Evolutionary conservation across 2,329 filamentous ascomycete genomes (phyloP).

Genomic region (Pseudonectria foliicola): DNA sequence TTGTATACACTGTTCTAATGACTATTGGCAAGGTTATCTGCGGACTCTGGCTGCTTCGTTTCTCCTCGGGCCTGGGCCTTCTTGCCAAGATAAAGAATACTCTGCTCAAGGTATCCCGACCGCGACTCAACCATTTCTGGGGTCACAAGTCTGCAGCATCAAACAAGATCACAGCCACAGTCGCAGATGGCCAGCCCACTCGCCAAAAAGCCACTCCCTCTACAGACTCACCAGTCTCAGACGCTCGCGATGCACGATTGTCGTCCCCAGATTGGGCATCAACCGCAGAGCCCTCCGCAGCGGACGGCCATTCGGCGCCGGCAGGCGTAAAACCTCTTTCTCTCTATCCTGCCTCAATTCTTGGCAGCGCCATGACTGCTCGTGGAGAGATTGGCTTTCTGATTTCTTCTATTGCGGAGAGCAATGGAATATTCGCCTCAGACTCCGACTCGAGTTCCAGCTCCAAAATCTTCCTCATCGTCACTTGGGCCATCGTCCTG

Average conservation of each 20-base stretch:
- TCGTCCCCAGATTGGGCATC: neutral
- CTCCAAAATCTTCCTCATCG: conserved; percentile 43
- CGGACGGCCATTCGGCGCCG: conserved; percentile 5
- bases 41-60: conserved; percentile 48
- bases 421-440: conserved; percentile 34
- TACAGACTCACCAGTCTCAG: neutral
- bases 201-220: neutral
- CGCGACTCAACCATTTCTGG: neutral
- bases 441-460: conserved; percentile 2
- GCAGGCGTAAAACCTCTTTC: conserved; percentile 46
- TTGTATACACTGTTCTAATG: conserved; percentile 70
- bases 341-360: conserved; percentile 58
- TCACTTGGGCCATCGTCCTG: conserved; percentile 48
- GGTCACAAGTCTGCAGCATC: neutral
- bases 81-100: neutral
- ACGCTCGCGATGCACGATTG: neutral
- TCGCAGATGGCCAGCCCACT: too few species aligned
- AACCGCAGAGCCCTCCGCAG: neutral
- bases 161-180: neutral
- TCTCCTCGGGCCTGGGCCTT: conserved; percentile 7
- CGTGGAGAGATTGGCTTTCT: conserved; percentile 76
- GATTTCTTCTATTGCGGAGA: conserved; percentile 62
- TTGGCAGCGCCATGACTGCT: conserved; percentile 64
- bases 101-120: neutral
- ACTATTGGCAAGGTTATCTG: conserved; percentile 51